phyloP scores from a whole-genome alignment of 768 basidiomycete species.

The Collybia nuda region DNA sequence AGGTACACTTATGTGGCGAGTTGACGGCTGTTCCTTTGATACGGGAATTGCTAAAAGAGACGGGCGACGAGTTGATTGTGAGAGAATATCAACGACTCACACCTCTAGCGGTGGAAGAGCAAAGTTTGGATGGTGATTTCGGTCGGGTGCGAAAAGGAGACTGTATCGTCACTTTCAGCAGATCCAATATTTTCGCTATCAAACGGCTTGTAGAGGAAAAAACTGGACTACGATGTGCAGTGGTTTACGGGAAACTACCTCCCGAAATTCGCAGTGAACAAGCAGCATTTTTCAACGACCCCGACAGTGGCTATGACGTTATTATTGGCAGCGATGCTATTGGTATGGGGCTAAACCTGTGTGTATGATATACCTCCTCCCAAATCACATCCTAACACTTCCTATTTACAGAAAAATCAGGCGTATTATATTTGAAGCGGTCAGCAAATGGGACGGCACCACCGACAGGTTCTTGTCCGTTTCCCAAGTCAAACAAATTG shows the following conservation, averaged over 20 bases:
- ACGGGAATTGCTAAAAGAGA: constrained; percentile 59
- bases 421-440: constrained; percentile 31
- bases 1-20: constrained; percentile 95
- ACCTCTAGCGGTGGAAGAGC: constrained; percentile 70
- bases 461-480: constrained; percentile 47
- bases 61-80: constrained; percentile 81
- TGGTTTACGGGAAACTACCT: constrained; percentile 90
- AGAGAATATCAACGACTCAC: constrained; percentile 87
- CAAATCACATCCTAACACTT: not conserved
- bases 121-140: constrained; percentile 63
- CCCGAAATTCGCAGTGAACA: constrained; percentile 92
- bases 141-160: constrained; percentile 74
- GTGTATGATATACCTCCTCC: constrained; percentile 26
- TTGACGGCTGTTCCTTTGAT: constrained; percentile 88
- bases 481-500: constrained; percentile 91
- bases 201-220: constrained; percentile 69
- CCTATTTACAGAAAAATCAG: constrained; percentile 74
- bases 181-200: constrained; percentile 71
- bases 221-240: constrained; percentile 82
- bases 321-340: constrained; percentile 94
- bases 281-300: constrained; percentile 89
- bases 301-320: constrained; percentile 80
- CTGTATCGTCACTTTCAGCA: constrained; percentile 85
- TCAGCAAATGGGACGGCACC: constrained; percentile 65
- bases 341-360: constrained; percentile 98